Base-by-base conservation (phyloP, 768 basidiomycete genomes). In the Gloeophyllum trabeum region DNA sequence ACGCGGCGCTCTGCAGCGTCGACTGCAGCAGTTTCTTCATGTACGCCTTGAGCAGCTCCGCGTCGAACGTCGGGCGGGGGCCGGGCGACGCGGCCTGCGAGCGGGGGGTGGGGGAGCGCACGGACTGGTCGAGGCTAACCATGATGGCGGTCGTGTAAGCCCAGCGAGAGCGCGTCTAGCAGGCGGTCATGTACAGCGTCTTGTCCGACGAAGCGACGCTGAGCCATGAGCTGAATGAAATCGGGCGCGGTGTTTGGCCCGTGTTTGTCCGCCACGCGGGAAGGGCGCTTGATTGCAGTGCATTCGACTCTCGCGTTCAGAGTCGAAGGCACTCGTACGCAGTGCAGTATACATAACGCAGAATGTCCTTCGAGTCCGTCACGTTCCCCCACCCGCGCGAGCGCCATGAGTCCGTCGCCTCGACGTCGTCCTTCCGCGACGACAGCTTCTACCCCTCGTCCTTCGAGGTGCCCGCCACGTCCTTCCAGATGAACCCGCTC, bases 401-500 rank as follows among this genome's bases (percentile, higher is more conserved):
- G n/a, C 60, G 50, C 21, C 62, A 67, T 36, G 53, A 51, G 18
- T 59, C 66, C 32, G 56, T 68, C 24, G 52, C 58, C 7, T 56
- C 66, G 10, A 65, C 67, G 34, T 56, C 70, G 32, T 65, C 71
- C 12, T 54, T 56, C 38, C 65, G 72, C 40, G 67, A 72, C 39
- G 58, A 63, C 43, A 64, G 63, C 37, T 79, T 68, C 55, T 82
- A 79, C 52, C 64, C 76, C 6, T 61, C 78, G 7, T 58, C 66
- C 22, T 85, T 78, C 51, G 81, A 83, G 1, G 45, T 46, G 13
- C 42, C 69, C 43, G 66, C 60, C 40, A 43, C 48, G 24, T 68
- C 66, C 16, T 87, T 89, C 51, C 82, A 83, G 48, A 83, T 88
- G 73, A 88, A 88, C 53, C 85, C 85, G 6, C 73, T 79, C 40